Evolutionary conservation across 495 filamentous ascomycete species (phyloP).

Genomic region (Tuber indicum): DNA sequence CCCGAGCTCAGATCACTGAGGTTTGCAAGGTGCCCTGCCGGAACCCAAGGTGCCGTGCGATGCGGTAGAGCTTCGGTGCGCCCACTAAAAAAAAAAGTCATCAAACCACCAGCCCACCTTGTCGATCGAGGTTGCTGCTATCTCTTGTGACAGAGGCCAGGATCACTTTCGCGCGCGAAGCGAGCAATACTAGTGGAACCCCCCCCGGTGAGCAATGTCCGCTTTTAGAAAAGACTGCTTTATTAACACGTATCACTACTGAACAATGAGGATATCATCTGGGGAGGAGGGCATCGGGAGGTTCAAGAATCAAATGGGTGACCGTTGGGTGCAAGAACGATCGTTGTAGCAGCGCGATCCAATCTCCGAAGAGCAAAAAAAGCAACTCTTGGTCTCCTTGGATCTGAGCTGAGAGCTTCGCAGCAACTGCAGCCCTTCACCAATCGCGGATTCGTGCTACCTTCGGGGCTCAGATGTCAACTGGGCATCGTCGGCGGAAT

Average conservation of each 20-base stretch:
- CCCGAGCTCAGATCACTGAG: not conserved
- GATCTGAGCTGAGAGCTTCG: not conserved
- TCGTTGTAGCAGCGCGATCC: not conserved
- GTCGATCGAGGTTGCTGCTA: not conserved
- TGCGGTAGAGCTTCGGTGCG: not conserved
- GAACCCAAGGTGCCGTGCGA: not conserved
- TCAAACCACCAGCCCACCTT: not conserved
- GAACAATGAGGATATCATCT: not conserved
- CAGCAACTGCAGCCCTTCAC: not conserved
- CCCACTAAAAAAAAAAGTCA: not conserved
- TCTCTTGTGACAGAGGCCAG: not conserved
- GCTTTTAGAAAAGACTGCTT: not conserved
- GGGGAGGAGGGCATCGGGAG: not conserved
- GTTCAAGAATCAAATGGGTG: not conserved
- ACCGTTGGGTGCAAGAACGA: not conserved
- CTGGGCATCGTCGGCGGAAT: not conserved
- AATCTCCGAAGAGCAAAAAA: slow-evolving; percentile 2
- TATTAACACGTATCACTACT: not conserved
- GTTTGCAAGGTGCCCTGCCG: not conserved
- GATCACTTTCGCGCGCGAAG: not conserved
- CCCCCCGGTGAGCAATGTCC: not conserved
- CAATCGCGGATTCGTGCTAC: not conserved
- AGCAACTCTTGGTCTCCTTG: not conserved
- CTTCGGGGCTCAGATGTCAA: not conserved
- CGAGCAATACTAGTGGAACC: not conserved